Percentiles rank a stretch among this genome's conserved stretches.
Conservation (phyloP, 805 yeast genomes). For the Ogataea methylovora region DNA sequence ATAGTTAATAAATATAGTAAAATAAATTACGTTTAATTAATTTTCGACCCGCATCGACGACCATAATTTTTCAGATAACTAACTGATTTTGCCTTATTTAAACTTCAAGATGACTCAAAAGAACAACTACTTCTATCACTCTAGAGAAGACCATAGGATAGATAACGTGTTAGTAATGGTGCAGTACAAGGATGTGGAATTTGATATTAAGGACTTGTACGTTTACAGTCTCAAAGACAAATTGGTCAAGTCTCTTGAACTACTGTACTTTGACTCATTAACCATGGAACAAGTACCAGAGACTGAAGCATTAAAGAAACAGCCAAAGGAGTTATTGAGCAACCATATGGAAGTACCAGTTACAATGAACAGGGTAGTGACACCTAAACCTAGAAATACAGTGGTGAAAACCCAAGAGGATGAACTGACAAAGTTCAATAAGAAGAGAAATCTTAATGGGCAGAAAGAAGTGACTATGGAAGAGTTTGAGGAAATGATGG, state of each 20-base stretch:
- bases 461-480: constrained; percentile 41
- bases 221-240: constrained; percentile 36
- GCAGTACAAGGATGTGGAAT: background rate
- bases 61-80: no score
- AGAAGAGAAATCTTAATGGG: constrained; percentile 42
- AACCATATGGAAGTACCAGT: no score
- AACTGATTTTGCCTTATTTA: no score
- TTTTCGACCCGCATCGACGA: no score
- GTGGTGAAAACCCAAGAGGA: constrained; percentile 1
- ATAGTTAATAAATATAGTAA: no score
- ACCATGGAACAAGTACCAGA: constrained; percentile 27
- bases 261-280: constrained; percentile 48
- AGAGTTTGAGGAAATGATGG: constrained; percentile 50
- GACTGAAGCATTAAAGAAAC: constrained; percentile 10
- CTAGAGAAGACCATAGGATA: no score
- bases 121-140: no score
- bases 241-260: constrained; percentile 37
- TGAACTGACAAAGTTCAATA: constrained; percentile 31
- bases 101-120: no score
- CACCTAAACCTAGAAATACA: constrained; percentile 8
- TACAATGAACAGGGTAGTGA: constrained; percentile 4
- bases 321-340: background rate
- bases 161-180: constrained; percentile 1
- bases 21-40: no score
- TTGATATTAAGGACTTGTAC: constrained; percentile 30